phyloP scores from a whole-genome alignment of 2,329 filamentous ascomycete species.

The Monilinia fructicola region DNA sequence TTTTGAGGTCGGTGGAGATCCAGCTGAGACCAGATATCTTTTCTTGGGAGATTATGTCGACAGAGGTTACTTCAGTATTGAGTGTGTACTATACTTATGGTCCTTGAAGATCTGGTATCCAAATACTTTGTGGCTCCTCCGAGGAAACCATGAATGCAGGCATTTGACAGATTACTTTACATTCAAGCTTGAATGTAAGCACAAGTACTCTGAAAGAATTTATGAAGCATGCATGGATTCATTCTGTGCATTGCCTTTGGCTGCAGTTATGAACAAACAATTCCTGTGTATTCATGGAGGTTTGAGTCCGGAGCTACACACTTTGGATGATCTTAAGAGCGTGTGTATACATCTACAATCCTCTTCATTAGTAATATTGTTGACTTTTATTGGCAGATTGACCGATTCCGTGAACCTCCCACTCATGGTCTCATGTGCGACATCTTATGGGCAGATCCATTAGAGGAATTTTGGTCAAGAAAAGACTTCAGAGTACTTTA shows the following conservation, averaged over 20 bases:
- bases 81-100: conserved; percentile 98
- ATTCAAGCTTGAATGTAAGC: conserved; percentile 99
- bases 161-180: conserved; percentile 99
- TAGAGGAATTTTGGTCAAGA: conserved; percentile 99
- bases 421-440: conserved; percentile 99
- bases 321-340: conserved; percentile 87
- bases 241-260: conserved; percentile 89
- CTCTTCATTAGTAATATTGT: background rate
- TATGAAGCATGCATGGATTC: conserved; percentile 99
- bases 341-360: conserved; percentile 50
- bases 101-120: conserved; percentile 98
- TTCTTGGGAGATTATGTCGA: conserved; percentile 99
- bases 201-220: conserved; percentile 95
- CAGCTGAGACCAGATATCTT: conserved; percentile 91
- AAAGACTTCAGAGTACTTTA: conserved; percentile 95
- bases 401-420: conserved; percentile 95
- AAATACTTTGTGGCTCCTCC: conserved; percentile 92
- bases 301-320: conserved; percentile 92
- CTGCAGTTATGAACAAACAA: conserved; percentile 99
- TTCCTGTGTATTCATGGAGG: conserved; percentile 98
- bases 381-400: conserved; percentile 60
- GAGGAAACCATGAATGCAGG: conserved; percentile 97
- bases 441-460: conserved; percentile 95
- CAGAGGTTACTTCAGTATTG: conserved; percentile 97
- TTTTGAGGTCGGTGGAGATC: conserved; percentile 96